Evolutionary conservation across 441 rosid species (phyloP).

Genomic region (Populus hybrid): DNA sequence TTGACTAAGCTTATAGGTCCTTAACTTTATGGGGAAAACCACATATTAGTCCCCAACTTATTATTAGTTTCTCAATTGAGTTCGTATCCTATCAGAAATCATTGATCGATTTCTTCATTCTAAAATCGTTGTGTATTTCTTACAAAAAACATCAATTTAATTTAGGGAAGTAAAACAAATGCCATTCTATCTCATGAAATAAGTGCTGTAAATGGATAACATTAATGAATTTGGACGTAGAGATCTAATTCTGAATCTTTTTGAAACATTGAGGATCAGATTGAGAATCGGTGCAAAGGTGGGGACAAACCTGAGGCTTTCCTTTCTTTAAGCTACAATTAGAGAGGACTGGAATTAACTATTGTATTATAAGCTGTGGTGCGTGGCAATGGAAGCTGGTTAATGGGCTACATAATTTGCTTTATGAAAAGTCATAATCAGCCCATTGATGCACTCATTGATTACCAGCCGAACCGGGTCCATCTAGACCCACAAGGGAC

Average conservation of each 20-base stretch:
- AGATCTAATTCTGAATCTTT: too few species aligned
- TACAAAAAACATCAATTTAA: too few species aligned
- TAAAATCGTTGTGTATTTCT: too few species aligned
- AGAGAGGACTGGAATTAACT: not conserved
- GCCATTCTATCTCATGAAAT: too few species aligned
- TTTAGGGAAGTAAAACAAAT: too few species aligned
- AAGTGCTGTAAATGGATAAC: not conserved
- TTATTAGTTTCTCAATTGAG: not conserved
- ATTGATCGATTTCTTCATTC: too few species aligned
- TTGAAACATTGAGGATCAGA: not conserved
- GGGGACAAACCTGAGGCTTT: not conserved
- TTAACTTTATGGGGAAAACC: not conserved
- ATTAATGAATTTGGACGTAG: not conserved
- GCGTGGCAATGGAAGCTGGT: not conserved
- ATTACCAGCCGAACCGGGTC: not conserved
- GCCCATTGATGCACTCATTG: not conserved
- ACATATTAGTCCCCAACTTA: not conserved
- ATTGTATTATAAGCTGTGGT: not conserved
- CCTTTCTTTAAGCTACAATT: not conserved
- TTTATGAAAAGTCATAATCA: not conserved
- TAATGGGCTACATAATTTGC: constrained; percentile 1
- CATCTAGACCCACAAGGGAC: not conserved
- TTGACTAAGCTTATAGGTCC: not conserved
- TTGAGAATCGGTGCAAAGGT: not conserved
- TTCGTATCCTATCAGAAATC: too few species aligned